These are phyloP conservation scores for Cicer yamashitae DNA, from an alignment of 306 rosid species.

Conservation along the genomic window DNA sequence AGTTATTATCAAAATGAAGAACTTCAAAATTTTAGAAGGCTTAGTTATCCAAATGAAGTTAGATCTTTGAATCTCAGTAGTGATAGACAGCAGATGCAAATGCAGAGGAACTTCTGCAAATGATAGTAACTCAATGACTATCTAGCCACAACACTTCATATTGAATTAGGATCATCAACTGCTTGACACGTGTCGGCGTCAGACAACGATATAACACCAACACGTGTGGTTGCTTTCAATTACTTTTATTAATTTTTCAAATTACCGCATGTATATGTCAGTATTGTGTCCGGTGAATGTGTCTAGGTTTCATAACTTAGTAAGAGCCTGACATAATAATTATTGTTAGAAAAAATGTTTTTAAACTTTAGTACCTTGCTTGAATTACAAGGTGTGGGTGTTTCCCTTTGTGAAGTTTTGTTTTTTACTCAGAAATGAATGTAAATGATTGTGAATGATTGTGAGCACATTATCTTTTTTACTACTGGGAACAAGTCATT, in stretches of 20 bases:
- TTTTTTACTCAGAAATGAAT: slow-evolving; percentile 50
- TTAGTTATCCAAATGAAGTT: slow-evolving; percentile 34
- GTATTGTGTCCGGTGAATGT: too few relatives aligned
- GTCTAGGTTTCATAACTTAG: neutral
- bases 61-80: slow-evolving; percentile 14
- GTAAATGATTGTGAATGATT: slow-evolving; percentile 51
- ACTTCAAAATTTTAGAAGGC: neutral
- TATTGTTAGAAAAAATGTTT: slow-evolving; percentile 19
- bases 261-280: too few relatives aligned
- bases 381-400: slow-evolving; percentile 41
- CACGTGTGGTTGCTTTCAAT: too few relatives aligned
- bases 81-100: slow-evolving; percentile 29
- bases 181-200: too few relatives aligned
- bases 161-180: too few relatives aligned
- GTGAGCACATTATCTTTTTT: slow-evolving; percentile 22
- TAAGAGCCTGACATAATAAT: slow-evolving; percentile 33
- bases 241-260: too few relatives aligned
- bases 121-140: slow-evolving; percentile 1
- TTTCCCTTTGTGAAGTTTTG: slow-evolving; percentile 26
- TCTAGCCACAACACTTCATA: too few relatives aligned
- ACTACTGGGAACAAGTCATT: slow-evolving; percentile 8
- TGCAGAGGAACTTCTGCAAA: slow-evolving; percentile 40
- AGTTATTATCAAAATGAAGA: slow-evolving; percentile 31
- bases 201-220: too few relatives aligned
- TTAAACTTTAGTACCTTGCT: slow-evolving; percentile 47